Evolutionary conservation across 495 filamentous ascomycete genomes (phyloP), one percentile per base, ranked within the genome.

Genomic region (Penicillium longicatenatum): DNA sequence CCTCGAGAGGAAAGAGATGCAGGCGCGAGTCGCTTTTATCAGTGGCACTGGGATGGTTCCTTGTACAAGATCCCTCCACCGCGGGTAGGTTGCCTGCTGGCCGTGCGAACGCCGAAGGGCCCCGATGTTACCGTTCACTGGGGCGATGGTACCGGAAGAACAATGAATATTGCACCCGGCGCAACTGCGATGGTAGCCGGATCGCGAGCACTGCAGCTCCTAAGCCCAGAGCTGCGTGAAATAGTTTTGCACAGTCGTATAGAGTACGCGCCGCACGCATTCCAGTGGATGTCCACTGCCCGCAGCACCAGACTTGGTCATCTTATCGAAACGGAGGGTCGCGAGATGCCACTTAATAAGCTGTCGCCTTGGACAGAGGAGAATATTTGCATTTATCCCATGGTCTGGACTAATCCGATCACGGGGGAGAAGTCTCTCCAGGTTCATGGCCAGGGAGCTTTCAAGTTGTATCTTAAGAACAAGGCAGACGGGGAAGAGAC

Each of bases 351-450:
- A 7, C 52, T 68, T 12, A 66, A 68, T 22, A 46, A 67, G 52
- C 49, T 71, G 26, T 59, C 57, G 39, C 60, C 60, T 0, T 68
- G 63, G 60, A 55, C 41, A 4, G 30, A 61, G 54, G 63, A 64
- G 20, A 60, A 67, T 20, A 50, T 71, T 17, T 69, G 66, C 45
- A 52, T 59, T 12, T 69, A 69, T 47, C 63, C 68, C 10, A 71
- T 71, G 68, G 66, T 68, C 12, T 71, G 68, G 63, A 61, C 58
- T 14, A 71, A 71, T 61, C 68, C 66, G 0, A 61, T 73, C 6
- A 74, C 73, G 0, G 71, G 71, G 6, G 70, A 76, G 61, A 68
- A 69, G 30, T 67, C 66, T 43, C 64, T 76, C 49, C 70, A 73
- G 55, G 70, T 76, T 29, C 71, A 76, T 58, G 70, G 70, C 19